phyloP scores from a whole-genome alignment of 1,139 yeast species.

The Diutina neorugosa region DNA sequence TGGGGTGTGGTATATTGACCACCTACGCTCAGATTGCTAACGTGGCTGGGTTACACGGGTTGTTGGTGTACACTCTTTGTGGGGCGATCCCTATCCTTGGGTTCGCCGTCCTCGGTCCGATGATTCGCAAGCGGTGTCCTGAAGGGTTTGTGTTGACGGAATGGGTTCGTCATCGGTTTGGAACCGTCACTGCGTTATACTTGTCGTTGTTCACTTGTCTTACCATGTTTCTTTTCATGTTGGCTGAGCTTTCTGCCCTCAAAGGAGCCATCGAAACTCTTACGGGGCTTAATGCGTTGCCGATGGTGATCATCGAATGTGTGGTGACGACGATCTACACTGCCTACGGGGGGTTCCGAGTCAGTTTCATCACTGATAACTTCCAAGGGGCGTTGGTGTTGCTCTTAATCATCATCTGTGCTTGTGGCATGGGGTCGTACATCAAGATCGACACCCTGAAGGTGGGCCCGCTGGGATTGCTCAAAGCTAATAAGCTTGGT shows the following conservation, averaged over 20 bases:
- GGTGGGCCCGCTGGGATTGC: conserved; percentile 53
- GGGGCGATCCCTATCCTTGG: conserved; percentile 78
- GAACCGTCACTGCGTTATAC: conserved; percentile 58
- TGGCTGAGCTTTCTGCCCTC: conserved; percentile 75
- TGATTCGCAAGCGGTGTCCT: conserved; percentile 69
- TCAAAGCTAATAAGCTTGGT: conserved; percentile 59
- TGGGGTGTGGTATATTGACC: conserved; percentile 84
- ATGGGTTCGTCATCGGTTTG: conserved; percentile 82
- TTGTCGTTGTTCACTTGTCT: conserved; percentile 73
- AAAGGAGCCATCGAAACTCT: conserved; percentile 64
- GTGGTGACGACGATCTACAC: conserved; percentile 83
- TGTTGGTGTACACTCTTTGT: conserved; percentile 67
- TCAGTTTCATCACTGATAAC: conserved; percentile 81
- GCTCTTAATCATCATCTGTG: conserved; percentile 54
- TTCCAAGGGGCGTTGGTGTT: conserved; percentile 73
- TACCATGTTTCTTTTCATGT: conserved; percentile 81
- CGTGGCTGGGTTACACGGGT: conserved; percentile 76
- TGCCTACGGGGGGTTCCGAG: conserved; percentile 78
- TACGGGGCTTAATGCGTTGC: conserved; percentile 70
- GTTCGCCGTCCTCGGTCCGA: conserved; percentile 75
- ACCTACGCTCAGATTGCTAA: conserved; percentile 85
- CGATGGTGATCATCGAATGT: conserved; percentile 79
- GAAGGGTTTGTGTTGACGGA: conserved; percentile 90
- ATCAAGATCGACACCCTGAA: conserved; percentile 53
- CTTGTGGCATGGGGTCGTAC: conserved; percentile 72